Percentiles rank a stretch among this genome's conserved stretches.
Conservation (phyloP, 2,329 filamentous ascomycete species). For the Pseudogymnoascus sp. region DNA sequence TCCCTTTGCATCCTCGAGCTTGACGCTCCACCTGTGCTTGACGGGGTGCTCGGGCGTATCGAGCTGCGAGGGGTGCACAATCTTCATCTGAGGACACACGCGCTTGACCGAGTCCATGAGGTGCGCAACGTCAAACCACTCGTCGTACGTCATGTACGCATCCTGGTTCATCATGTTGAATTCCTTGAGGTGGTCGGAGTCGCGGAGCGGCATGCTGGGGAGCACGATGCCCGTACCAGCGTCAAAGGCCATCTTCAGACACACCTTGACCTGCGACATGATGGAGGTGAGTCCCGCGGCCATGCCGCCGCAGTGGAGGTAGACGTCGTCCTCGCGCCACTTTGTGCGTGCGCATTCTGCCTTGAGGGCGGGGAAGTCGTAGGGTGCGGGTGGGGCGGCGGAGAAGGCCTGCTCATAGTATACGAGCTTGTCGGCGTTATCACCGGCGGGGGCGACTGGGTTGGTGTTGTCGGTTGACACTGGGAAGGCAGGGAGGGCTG, state of each 20-base stretch:
- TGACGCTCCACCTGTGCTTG: constrained; percentile 22
- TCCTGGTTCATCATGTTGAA: constrained; percentile 30
- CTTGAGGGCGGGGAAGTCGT: constrained; percentile 22
- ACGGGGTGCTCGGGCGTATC: constrained; percentile 14
- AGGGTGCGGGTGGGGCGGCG: constrained; percentile 15
- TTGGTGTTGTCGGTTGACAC: not conserved
- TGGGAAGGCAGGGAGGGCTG: not conserved
- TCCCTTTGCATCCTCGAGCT: constrained; percentile 20
- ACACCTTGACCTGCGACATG: constrained; percentile 31
- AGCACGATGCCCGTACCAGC: constrained; percentile 27
- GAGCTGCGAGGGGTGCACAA: constrained; percentile 26
- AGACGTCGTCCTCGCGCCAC: constrained; percentile 27
- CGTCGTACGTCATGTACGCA: constrained; percentile 28
- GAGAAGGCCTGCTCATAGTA: constrained; percentile 31
- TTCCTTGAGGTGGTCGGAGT: constrained; percentile 25
- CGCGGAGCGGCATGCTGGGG: constrained; percentile 30
- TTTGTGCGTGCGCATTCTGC: constrained; percentile 22
- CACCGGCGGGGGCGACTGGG: not conserved
- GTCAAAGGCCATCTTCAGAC: constrained; percentile 32
- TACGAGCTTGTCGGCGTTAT: not conserved
- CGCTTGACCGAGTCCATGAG: constrained; percentile 21
- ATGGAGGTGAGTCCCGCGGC: constrained; percentile 29
- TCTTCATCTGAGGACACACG: constrained; percentile 29
- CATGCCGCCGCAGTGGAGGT: constrained; percentile 29
- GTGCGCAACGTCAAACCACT: constrained; percentile 31